Base-by-base conservation (phyloP, 768 basidiomycete genomes). In the Glaciozyma martinii region DNA sequence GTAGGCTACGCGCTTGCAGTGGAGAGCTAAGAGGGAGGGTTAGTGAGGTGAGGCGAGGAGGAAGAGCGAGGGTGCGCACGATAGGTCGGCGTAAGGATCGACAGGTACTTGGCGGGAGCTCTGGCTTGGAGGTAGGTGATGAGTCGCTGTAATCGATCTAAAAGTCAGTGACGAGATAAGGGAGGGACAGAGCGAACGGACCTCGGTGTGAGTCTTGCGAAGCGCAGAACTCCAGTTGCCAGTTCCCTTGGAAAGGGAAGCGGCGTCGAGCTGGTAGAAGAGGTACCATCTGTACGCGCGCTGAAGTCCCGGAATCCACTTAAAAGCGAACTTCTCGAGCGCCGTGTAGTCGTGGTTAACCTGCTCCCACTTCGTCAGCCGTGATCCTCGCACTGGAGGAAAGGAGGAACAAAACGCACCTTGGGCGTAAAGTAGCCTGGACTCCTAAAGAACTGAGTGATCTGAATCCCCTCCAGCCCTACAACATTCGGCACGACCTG, bases 61-160 rank as follows among this genome's bases (percentile, higher is more conserved):
- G 19, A 16, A 2, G 18, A 16, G n/a, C 23, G 21, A 2, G 5
- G 10, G 23, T 8, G 55, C 67, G 43, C 19, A 71, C 63, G 66
- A 73, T 82, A 83, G 15, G 76, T 75, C 6, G 85, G 85, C 61
- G 80, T 81, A 56, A 86, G 73, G 50, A 77, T 73, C 27, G 78
- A 73, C 43, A 77, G 74, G 66, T 82, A 79, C 61, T 81, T 78
- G 66, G 80, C 79, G 0, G 84, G 85, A 0, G 81, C 81, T 53
- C 64, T 80, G 15, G 69, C 68, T 33, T 63, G 66, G 62, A 70
- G 63, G 62, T 70, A 70, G 10, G 30, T 42, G 23, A 66, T 23
- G 32, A 66, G 54, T 23, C 42, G 56, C 59, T 64, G 53, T 21
- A 15, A 19, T 16, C 8, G 10, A 16, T n/a, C 29, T n/a, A 15